Percentiles rank a stretch among this genome's conserved stretches.
Conservation (phyloP, 2,329 filamentous ascomycete genomes). For the Cryphonectria carpinicola region DNA sequence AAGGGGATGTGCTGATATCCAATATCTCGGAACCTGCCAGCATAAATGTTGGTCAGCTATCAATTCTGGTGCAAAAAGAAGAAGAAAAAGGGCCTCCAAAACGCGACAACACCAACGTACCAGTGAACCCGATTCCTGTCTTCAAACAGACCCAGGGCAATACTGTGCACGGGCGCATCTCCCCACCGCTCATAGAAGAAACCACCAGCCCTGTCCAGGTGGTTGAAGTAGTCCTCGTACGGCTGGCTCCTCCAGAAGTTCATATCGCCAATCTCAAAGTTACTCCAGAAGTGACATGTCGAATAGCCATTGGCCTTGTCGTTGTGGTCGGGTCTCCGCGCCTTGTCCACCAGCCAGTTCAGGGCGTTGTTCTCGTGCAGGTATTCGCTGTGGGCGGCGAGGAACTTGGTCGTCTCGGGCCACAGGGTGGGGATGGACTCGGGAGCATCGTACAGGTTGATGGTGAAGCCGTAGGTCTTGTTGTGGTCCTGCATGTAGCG, state of each 20-base stretch:
- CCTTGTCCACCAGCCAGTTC: constrained; percentile 81
- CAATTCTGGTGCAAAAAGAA: background rate
- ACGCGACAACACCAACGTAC: constrained; percentile 56
- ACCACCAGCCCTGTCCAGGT: constrained; percentile 89
- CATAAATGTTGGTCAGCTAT: constrained; percentile 9
- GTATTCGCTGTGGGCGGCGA: constrained; percentile 81
- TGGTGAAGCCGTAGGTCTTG: constrained; percentile 98
- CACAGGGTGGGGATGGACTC: constrained; percentile 85
- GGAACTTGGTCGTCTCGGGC: constrained; percentile 94
- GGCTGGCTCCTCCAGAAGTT: constrained; percentile 87
- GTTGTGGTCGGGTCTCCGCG: constrained; percentile 78
- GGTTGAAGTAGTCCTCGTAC: constrained; percentile 96
- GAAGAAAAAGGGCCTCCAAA: background rate
- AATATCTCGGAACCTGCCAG: constrained; percentile 91
- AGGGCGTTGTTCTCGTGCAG: constrained; percentile 83
- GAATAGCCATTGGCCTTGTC: constrained; percentile 87
- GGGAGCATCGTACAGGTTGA: constrained; percentile 93
- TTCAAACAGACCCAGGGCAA: constrained; percentile 89
- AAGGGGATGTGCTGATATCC: constrained; percentile 98
- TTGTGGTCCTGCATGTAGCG: constrained; percentile 97
- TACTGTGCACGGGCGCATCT: constrained; percentile 94
- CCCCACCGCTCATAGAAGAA: constrained; percentile 99
- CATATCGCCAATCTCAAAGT: constrained; percentile 96
- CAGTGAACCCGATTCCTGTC: constrained; percentile 91
- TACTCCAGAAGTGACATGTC: constrained; percentile 99